Evolutionary conservation across 1,284 basidiomycete species (phyloP).

Genomic region (Inonotus obliquus): DNA sequence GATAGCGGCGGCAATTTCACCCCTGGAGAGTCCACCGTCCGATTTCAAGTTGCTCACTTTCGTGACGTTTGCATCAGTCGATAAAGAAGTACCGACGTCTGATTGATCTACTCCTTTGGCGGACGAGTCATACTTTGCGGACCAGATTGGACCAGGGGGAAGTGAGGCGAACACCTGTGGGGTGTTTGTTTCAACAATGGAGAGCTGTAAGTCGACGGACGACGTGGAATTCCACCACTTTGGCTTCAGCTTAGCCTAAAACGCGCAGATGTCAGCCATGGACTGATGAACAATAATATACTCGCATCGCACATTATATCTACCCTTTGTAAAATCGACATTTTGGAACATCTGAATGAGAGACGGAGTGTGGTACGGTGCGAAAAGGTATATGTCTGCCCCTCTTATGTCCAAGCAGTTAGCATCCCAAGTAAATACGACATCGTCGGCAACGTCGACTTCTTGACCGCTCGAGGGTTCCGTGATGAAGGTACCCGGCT

Average conservation of each 20-base stretch:
- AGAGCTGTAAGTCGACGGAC: constrained; percentile 55
- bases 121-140: constrained; percentile 52
- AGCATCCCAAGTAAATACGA: constrained; percentile 73
- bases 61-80: constrained; percentile 31
- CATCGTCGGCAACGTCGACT: constrained; percentile 48
- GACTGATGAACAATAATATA: not conserved
- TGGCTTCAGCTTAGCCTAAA: constrained; percentile 47
- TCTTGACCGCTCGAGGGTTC: constrained; percentile 50
- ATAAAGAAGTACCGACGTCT: constrained; percentile 35
- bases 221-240: constrained; percentile 75
- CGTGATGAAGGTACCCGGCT: constrained; percentile 61
- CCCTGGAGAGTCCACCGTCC: constrained; percentile 43
- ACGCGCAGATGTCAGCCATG: not conserved
- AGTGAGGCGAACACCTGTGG: constrained; percentile 52
- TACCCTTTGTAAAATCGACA: constrained; percentile 52
- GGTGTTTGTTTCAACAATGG: constrained; percentile 54
- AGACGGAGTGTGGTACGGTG: constrained; percentile 40
- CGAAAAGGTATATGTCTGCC: constrained; percentile 75
- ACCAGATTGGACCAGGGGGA: constrained; percentile 72
- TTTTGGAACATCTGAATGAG: constrained; percentile 61
- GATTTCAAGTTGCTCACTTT: constrained; percentile 33
- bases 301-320: constrained; percentile 36
- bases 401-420: constrained; percentile 44
- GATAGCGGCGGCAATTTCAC: constrained; percentile 74
- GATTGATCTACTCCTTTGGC: constrained; percentile 39